Base-by-base conservation (phyloP, 2,329 filamentous ascomycete species). In the Dichotomopilus funicola region DNA sequence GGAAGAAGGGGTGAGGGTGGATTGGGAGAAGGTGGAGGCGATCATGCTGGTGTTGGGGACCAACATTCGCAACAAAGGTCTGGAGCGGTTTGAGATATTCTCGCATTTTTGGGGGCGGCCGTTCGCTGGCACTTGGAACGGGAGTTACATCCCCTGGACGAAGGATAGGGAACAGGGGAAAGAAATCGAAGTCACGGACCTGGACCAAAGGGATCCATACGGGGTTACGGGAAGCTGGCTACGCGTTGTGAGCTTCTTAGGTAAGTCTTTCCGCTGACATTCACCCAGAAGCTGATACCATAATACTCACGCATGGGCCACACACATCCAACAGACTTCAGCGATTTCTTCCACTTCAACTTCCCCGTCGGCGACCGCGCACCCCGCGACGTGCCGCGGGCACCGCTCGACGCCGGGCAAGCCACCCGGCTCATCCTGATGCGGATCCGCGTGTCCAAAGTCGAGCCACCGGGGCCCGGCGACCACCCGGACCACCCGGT, bases 21-120 rank as follows among this genome's bases (percentile, higher is more conserved):
- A 92, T 68, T 92, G 88, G 88, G 87, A 91, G 69, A 89, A 88
- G 71, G 72, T 91, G 9, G 88, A 91, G 69, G 83, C 86, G 7
- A 80, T 90, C 53, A 81, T 90, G 75, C 73, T 91, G 3, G 81
- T 86, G 2, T 69, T 91, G 3, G 79, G 79, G 3, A 76, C 79
- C 65, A 90, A 89, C 65, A 74, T 87, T 51, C 69, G 72, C 41
- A 65, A 69, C 8, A 78, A 80, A 61, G 70, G 73, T 10, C 67
- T 77, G 8, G 69, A 74, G 38, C 64, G 65, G 6, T 72, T 73
- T 13, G 71, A 73, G 2, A 70, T 79, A 2, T 78, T 83, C 55
- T 70, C 69, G 10, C 70, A 75, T 33, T 70, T 80, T n/a, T 85
- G 81, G 79, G 71, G 75, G 37, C 71, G 65, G 10, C 77, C 81